Conservation (phyloP, 148 eudicot species). For the Oxyria digyna region DNA sequence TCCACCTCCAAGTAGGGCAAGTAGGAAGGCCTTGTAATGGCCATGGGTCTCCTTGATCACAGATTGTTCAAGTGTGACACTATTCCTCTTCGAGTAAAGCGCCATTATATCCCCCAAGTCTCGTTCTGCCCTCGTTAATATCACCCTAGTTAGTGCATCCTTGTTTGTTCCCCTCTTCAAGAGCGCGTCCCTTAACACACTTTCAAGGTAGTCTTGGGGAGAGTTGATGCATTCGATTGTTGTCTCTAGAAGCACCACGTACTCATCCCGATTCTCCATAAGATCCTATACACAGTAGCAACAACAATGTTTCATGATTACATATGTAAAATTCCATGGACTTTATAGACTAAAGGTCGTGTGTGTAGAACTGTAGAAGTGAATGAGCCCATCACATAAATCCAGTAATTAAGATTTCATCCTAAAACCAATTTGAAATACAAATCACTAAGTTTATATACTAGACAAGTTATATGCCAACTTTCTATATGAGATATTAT, state of each 20-base stretch:
- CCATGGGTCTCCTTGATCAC: conserved; percentile 53
- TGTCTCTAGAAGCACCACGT: conserved; percentile 31
- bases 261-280: conserved; percentile 13
- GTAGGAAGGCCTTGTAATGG: conserved; percentile 63
- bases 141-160: conserved; percentile 59
- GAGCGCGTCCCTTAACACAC: conserved; percentile 53
- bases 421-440: too few relatives aligned
- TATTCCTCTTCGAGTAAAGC: conserved; percentile 60
- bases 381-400: too few relatives aligned
- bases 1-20: conserved; percentile 48
- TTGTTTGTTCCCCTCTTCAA: conserved; percentile 48
- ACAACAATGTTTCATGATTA: background rate
- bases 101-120: conserved; percentile 52
- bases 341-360: too few relatives aligned
- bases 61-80: conserved; percentile 51
- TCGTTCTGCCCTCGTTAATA: conserved; percentile 57
- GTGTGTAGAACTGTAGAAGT: too few relatives aligned
- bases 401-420: too few relatives aligned
- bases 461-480: too few relatives aligned
- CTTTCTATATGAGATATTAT: too few relatives aligned
- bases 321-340: too few relatives aligned
- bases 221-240: conserved; percentile 56
- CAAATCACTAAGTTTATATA: too few relatives aligned
- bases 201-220: conserved; percentile 56
- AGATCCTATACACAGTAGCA: conserved; percentile 10